These are phyloP conservation scores for Closterium sp. DNA, from an alignment of 139 green algal genomes.

Conservation along the genomic window DNA sequence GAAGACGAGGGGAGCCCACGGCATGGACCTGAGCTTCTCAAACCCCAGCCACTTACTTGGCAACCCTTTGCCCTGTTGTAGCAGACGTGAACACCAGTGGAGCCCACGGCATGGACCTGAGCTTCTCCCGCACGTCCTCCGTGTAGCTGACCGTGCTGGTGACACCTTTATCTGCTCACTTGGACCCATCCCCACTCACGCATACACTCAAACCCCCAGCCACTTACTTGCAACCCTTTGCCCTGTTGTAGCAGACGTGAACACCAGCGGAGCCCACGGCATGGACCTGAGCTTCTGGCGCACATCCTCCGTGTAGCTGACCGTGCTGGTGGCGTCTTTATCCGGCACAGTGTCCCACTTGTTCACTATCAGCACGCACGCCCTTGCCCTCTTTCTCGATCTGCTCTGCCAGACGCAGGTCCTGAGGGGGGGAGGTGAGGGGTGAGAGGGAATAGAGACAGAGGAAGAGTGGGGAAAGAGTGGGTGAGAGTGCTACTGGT, in stretches of 20 bases:
- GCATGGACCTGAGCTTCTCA: too few relatives aligned
- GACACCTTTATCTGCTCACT: too few relatives aligned
- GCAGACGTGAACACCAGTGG: too few relatives aligned
- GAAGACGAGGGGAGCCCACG: too few relatives aligned
- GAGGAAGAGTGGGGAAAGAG: neutral
- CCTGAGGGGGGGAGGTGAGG: slow-evolving; percentile 56
- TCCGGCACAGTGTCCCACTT: slow-evolving; percentile 90
- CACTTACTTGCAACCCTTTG: slow-evolving; percentile 66
- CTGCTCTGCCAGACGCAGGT: slow-evolving; percentile 64
- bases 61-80: too few relatives aligned
- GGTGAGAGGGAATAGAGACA: slow-evolving; percentile 20
- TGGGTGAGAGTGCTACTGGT: neutral
- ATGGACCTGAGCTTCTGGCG: slow-evolving; percentile 74
- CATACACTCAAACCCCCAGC: too few relatives aligned
- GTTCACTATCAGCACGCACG: slow-evolving; percentile 91
- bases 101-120: too few relatives aligned
- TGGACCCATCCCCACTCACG: neutral
- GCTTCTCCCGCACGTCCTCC: too few relatives aligned
- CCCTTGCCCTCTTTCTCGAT: slow-evolving; percentile 72
- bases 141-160: too few relatives aligned
- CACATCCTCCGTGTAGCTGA: slow-evolving; percentile 63
- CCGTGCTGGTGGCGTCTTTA: slow-evolving; percentile 60
- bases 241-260: slow-evolving; percentile 75
- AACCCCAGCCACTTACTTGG: too few relatives aligned
- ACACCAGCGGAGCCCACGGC: slow-evolving; percentile 83